Conservation (phyloP, 345 rosid species). For the Gossypium turneri region DNA sequence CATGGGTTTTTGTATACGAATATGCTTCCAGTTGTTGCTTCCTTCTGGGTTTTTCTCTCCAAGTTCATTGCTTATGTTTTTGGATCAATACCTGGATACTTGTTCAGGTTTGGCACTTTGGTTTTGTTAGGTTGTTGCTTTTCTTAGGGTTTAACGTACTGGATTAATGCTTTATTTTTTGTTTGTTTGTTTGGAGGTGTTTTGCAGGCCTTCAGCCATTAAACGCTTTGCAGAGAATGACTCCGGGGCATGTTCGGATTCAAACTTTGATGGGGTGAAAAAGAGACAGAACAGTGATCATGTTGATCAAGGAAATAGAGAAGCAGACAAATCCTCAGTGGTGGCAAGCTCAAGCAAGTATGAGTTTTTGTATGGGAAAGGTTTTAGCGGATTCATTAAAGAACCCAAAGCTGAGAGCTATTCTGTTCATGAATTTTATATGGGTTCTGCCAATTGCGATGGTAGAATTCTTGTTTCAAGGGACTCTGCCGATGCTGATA, state of each 20-base stretch:
- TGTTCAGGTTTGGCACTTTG: constrained; percentile 39
- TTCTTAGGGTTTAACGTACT: neutral
- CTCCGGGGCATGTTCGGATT: constrained; percentile 20
- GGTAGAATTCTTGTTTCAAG: neutral
- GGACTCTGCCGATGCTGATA: constrained; percentile 3
- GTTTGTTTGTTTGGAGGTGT: neutral
- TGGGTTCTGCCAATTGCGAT: constrained; percentile 6
- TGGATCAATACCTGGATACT: constrained; percentile 22
- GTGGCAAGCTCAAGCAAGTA: constrained; percentile 25
- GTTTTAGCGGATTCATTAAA: constrained; percentile 45
- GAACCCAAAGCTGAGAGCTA: constrained; percentile 41
- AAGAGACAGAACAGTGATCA: neutral
- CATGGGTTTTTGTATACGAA: constrained; percentile 31
- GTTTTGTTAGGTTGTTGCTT: constrained; percentile 11
- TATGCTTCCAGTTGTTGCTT: constrained; percentile 32
- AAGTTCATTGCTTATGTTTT: constrained; percentile 35
- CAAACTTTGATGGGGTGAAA: constrained; percentile 14
- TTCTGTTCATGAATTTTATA: constrained; percentile 36
- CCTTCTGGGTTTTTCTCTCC: constrained; percentile 50
- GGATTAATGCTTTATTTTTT: constrained; percentile 6
- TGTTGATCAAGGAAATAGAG: constrained; percentile 17
- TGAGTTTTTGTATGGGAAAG: constrained; percentile 35
- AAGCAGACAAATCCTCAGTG: constrained; percentile 21
- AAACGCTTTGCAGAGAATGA: constrained; percentile 19
- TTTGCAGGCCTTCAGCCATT: constrained; percentile 25